Percentiles rank a stretch among this genome's conserved stretches.
Evolutionary conservation across 257 asterid genomes (phyloP).

Genomic region (Solanum virginianum): DNA sequence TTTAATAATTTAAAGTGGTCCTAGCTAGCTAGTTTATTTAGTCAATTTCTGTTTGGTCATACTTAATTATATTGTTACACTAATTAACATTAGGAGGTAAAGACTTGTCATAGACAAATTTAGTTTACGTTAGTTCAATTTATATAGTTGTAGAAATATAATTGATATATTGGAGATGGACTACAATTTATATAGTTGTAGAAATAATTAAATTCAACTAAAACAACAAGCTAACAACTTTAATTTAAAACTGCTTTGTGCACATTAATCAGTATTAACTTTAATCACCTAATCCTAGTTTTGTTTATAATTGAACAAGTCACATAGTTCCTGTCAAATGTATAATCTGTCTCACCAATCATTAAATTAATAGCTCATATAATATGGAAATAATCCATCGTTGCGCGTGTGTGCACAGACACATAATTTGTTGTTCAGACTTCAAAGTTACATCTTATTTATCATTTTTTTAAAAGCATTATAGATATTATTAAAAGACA

Average conservation of each 20-base stretch:
- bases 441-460: too few relatives aligned
- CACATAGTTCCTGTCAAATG: neutral
- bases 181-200: neutral
- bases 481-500: too few relatives aligned
- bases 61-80: neutral
- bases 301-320: neutral
- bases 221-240: neutral
- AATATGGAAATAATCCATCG: too few relatives aligned
- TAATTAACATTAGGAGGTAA: neutral
- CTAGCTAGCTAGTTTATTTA: neutral
- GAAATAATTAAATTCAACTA: neutral
- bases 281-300: neutral
- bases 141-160: neutral
- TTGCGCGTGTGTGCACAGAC: rapidly evolving
- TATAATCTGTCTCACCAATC: neutral
- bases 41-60: neutral
- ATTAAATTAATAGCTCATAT: too few relatives aligned
- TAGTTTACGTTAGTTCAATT: neutral
- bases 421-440: too few relatives aligned
- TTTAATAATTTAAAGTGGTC: too few relatives aligned
- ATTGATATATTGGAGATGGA: neutral
- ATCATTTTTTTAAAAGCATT: too few relatives aligned
- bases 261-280: neutral
- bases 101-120: neutral
- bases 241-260: neutral